Base-by-base conservation (phyloP, 2,329 filamentous ascomycete species). In the Westerdykella ornata region DNA sequence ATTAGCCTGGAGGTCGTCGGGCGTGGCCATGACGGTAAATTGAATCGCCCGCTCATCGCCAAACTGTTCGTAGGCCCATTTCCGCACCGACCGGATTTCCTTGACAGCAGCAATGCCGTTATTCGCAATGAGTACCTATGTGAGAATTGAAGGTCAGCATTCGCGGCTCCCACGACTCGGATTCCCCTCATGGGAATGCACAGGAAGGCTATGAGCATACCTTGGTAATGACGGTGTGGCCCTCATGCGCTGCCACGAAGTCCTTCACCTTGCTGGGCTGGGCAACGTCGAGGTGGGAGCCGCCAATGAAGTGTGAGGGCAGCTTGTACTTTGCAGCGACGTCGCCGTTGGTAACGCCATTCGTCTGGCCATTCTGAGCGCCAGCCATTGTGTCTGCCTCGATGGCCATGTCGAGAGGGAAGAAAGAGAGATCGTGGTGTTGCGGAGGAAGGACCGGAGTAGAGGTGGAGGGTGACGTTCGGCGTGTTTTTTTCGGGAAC, bases 61-160 rank as follows among this genome's bases (percentile, higher is more conserved):
- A 66, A 98, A 98, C 6, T 87, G 94, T 73, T 98, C 92, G 81
- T 98, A 98, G 47, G 92, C 92, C 92, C 92, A 98, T 89, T 97
- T 98, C 70, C 92, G 85, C 64, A 98, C 90, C 45, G 90, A 97
- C 69, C 92, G 83, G 67, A 98, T 98, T 72, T 98, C 92, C 73
- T 98, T 98, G 69, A 98, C 92, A 65, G 92, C 92, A 38, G 92
- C 92, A 69, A 98, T 98, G 78, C 92, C 92, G 74, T 98, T 98
- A 77, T 98, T 98, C 67, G 92, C 92, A 70, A 98, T 98, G 52
- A 98, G 78, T 41, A 97, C 88, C 90, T 97, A 56, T 14, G 38
- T n/a, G n/a, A n/a, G 42, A 40, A 36, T 35, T 34, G 36, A 44
- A 50, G 49, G 53, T 56, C 45, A 57, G 53, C 49, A 42, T 44